phyloP scores from a whole-genome alignment of 2,329 filamentous ascomycete genomes.

The Trichoderma hamatum region DNA sequence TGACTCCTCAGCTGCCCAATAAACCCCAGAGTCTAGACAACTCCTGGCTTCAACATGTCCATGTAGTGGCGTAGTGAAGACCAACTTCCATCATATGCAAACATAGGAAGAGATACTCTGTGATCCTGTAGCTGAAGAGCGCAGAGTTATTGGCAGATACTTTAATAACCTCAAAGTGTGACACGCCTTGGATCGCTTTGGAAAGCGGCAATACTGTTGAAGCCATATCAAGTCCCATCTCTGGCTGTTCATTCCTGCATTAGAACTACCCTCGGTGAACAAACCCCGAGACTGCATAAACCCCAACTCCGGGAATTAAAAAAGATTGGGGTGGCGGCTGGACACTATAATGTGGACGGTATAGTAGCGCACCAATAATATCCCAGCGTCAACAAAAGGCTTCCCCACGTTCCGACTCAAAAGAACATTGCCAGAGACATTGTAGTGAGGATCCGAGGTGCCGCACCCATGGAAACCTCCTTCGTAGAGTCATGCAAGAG shows the following conservation, averaged over 20 bases:
- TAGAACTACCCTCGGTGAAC: background rate
- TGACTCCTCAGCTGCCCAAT: too few species aligned
- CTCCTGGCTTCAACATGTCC: too few species aligned
- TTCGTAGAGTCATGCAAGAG: background rate
- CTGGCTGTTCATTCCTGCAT: background rate
- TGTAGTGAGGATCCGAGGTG: background rate
- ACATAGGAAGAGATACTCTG: too few species aligned
- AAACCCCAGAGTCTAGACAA: too few species aligned
- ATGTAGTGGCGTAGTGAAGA: too few species aligned
- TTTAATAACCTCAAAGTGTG: too few species aligned
- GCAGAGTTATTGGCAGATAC: too few species aligned
- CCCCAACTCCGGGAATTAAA: background rate
- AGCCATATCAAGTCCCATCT: background rate
- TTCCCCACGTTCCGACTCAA: background rate
- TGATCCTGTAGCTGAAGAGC: too few species aligned
- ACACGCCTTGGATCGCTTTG: background rate
- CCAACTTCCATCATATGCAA: too few species aligned
- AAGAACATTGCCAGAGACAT: background rate
- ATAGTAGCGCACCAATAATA: background rate
- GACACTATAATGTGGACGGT: background rate
- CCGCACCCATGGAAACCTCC: background rate
- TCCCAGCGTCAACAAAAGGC: background rate
- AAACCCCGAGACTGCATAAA: background rate
- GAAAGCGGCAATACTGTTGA: background rate
- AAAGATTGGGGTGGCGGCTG: background rate